Evolutionary conservation across 2,329 filamentous ascomycete genomes (phyloP).

Genomic region (Aurifilum marmelostoma): DNA sequence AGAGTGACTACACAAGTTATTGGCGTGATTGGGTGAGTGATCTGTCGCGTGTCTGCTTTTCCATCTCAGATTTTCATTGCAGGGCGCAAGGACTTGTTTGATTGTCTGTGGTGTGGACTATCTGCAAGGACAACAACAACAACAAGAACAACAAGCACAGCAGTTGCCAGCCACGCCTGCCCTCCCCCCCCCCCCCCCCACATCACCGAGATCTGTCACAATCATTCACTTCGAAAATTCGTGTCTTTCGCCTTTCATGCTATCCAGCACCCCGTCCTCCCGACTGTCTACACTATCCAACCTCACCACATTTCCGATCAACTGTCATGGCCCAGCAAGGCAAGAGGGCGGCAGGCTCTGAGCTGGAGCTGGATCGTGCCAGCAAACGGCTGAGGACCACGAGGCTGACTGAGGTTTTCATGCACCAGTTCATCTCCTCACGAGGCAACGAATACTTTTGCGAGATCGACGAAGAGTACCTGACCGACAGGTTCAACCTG

Average conservation of each 20-base stretch:
- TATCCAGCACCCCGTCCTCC: background rate
- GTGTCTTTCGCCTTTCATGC: background rate
- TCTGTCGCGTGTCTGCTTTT: background rate
- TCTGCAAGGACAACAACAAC: background rate
- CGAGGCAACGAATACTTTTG: conserved; percentile 99
- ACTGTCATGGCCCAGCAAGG: conserved; percentile 2
- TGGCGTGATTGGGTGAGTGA: conserved; percentile 96
- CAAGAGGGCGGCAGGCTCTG: conserved; percentile 15
- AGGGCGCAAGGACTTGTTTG: background rate
- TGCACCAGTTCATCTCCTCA: conserved; percentile 86
- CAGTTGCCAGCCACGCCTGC: no score
- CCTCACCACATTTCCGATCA: background rate
- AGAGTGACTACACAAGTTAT: conserved; percentile 99
- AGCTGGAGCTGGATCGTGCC: background rate
- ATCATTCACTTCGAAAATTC: background rate
- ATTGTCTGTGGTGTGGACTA: conserved; percentile 13
- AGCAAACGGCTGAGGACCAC: conserved; percentile 1
- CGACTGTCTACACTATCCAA: background rate
- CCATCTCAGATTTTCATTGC: background rate
- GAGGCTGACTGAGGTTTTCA: conserved; percentile 20
- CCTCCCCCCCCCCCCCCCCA: conserved; percentile 9
- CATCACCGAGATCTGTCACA: background rate
- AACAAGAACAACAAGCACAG: background rate
- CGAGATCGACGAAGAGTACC: conserved; percentile 98
- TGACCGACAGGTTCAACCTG: conserved; percentile 97